phyloP scores from a whole-genome alignment of 768 basidiomycete species.

The Inosperma sp. region DNA sequence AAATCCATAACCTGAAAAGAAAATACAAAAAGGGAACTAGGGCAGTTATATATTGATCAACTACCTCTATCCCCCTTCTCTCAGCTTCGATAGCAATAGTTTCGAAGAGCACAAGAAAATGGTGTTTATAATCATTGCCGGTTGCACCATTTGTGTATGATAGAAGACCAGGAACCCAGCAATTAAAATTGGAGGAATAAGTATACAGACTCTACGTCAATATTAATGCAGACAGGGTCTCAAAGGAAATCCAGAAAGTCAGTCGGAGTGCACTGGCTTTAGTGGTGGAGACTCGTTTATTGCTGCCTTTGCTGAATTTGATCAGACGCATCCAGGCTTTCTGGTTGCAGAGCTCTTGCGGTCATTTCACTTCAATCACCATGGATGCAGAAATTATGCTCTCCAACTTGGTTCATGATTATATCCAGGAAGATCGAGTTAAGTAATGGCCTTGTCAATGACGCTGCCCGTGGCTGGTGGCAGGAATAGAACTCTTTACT shows the following conservation, averaged over 20 bases:
- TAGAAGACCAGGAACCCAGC: conserved; percentile 33
- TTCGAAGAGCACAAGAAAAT: conserved; percentile 29
- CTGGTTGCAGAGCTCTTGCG: too few species aligned
- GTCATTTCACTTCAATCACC: too few species aligned
- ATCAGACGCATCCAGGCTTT: too few species aligned
- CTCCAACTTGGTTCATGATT: too few species aligned
- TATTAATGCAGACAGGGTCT: conserved; percentile 28
- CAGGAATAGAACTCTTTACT: background rate
- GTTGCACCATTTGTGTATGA: conserved; percentile 34
- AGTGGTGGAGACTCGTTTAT: too few species aligned
- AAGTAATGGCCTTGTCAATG: too few species aligned
- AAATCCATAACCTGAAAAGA: conserved; percentile 18
- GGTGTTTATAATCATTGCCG: conserved; percentile 26
- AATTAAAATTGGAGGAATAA: conserved; percentile 23
- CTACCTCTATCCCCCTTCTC: conserved; percentile 6
- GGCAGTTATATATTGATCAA: conserved; percentile 1
- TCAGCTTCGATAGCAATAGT: conserved; percentile 24
- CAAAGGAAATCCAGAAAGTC: conserved; percentile 26
- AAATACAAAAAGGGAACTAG: background rate
- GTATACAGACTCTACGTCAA: too few species aligned
- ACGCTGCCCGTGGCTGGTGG: background rate
- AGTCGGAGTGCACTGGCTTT: too few species aligned
- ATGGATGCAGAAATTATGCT: too few species aligned
- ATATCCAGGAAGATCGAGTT: too few species aligned
- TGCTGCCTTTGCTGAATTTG: too few species aligned